These are phyloP conservation scores for Phalaenopsis hybrid DNA, from an alignment of 116 monocot genomes.

Conservation along the genomic window DNA sequence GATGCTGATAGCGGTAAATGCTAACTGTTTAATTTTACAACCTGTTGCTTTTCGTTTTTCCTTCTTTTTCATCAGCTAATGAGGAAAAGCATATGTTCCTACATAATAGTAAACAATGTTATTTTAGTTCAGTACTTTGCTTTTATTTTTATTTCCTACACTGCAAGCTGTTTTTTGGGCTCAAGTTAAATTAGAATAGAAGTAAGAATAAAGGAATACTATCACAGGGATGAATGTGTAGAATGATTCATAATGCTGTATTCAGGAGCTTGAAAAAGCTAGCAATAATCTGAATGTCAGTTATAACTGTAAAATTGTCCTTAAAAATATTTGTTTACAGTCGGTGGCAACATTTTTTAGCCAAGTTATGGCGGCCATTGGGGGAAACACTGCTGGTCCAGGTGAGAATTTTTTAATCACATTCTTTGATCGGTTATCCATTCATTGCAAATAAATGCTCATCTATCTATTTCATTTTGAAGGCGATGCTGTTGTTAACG, in stretches of 20 bases:
- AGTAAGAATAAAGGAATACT: not conserved
- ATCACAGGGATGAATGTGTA: not conserved
- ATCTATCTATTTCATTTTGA: slow-evolving; percentile 9
- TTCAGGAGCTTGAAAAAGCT: not conserved
- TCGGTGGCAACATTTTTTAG: slow-evolving; percentile 47
- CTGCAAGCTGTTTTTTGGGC: not conserved
- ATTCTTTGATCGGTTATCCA: not conserved
- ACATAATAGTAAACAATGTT: not conserved
- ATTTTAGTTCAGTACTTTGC: not conserved
- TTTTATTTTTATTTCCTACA: not conserved
- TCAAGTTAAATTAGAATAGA: not conserved
- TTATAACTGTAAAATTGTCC: not conserved
- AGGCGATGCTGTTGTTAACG: slow-evolving; percentile 31
- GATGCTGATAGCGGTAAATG: not conserved
- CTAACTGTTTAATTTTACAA: not conserved
- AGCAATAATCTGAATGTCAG: not conserved
- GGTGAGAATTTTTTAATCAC: slow-evolving; percentile 11
- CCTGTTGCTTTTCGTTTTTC: not conserved
- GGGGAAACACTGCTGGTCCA: slow-evolving; percentile 54
- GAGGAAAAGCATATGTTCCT: not conserved
- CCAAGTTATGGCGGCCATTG: slow-evolving; percentile 49
- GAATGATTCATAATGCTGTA: not conserved
- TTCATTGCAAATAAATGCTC: slow-evolving; percentile 4
- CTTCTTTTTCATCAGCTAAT: not conserved
- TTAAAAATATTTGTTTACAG: slow-evolving; percentile 21